Percentiles rank a stretch among this genome's conserved stretches.
phyloP scores from a whole-genome alignment of 1,139 yeast genomes.

The Geotrichum fermentans region DNA sequence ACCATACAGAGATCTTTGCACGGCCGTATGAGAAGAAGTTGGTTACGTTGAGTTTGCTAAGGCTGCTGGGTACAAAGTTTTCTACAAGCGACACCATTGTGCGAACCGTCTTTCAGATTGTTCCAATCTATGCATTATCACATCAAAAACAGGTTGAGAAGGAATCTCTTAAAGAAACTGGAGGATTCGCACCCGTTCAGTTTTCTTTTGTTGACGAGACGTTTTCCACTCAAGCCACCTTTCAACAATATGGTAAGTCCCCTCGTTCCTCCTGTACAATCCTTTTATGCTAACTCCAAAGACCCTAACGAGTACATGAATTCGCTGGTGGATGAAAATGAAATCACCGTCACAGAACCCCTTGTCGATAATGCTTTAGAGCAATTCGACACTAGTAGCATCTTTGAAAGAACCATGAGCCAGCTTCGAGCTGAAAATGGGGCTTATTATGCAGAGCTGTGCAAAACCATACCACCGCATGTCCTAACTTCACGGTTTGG shows the following conservation, averaged over 20 bases:
- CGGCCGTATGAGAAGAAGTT: conserved; percentile 16
- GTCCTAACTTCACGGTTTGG: background rate
- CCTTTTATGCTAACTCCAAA: background rate
- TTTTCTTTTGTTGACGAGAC: conserved; percentile 9
- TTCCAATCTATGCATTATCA: background rate
- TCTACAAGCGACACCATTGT: background rate
- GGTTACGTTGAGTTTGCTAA: conserved; percentile 8
- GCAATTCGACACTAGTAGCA: background rate
- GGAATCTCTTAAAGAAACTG: background rate
- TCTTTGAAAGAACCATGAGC: conserved; percentile 5
- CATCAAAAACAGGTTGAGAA: conserved; percentile 7
- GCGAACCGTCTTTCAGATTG: conserved; percentile 6
- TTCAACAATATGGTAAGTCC: conserved; percentile 4
- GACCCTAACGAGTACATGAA: background rate
- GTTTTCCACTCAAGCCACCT: conserved; percentile 5
- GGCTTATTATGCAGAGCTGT: conserved; percentile 4
- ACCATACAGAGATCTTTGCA: conserved; percentile 5
- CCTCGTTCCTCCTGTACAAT: background rate
- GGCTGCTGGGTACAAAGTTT: conserved; percentile 5
- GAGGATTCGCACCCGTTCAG: background rate
- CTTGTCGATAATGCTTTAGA: conserved; percentile 6
- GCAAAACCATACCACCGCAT: background rate
- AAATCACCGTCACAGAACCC: conserved; percentile 12
- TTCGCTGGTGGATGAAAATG: conserved; percentile 7
- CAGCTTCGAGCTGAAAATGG: conserved; percentile 4